phyloP scores from a whole-genome alignment of 371 early-diverging fungal species.

The Mortierella polycephala region DNA sequence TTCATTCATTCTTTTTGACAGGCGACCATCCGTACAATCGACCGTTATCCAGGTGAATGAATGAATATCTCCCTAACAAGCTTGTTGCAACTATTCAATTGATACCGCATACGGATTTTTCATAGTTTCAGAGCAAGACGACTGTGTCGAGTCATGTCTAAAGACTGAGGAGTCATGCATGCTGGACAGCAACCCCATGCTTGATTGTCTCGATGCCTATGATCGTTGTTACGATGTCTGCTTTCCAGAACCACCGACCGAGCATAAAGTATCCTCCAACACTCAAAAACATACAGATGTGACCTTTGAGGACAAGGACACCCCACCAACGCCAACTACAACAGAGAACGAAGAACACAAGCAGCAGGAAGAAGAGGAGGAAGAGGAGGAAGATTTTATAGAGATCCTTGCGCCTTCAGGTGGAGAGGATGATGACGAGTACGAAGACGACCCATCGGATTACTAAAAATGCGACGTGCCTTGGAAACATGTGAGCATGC shows the following conservation, averaged over 20 bases:
- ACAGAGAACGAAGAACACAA: background rate
- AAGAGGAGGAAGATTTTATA: conserved; percentile 6
- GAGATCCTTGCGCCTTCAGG: conserved; percentile 12
- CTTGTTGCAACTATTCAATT: background rate
- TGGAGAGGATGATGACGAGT: conserved; percentile 29
- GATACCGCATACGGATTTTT: background rate
- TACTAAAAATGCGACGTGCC: background rate
- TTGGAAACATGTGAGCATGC: background rate
- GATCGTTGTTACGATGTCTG: conserved; percentile 26
- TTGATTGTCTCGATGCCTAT: conserved; percentile 11
- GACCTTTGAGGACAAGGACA: conserved; percentile 6
- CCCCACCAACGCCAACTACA: background rate
- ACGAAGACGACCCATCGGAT: conserved; percentile 21
- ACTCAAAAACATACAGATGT: conserved; percentile 20
- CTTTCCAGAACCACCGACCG: background rate
- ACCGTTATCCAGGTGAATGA: too few species aligned
- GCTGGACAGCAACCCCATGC: conserved; percentile 30
- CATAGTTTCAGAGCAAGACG: conserved; percentile 15
- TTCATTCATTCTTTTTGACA: too few species aligned
- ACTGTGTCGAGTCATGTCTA: conserved; percentile 22
- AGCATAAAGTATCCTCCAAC: background rate
- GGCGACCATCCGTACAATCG: too few species aligned
- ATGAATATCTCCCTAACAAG: too few species aligned
- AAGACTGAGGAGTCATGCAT: conserved; percentile 24
- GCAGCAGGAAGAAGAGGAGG: conserved; percentile 4